A percentile compares a stretch with the other conserved stretches of the same genome.
phyloP scores from a whole-genome alignment of 1,284 basidiomycete genomes.

The Heterobasidion parviporum region DNA sequence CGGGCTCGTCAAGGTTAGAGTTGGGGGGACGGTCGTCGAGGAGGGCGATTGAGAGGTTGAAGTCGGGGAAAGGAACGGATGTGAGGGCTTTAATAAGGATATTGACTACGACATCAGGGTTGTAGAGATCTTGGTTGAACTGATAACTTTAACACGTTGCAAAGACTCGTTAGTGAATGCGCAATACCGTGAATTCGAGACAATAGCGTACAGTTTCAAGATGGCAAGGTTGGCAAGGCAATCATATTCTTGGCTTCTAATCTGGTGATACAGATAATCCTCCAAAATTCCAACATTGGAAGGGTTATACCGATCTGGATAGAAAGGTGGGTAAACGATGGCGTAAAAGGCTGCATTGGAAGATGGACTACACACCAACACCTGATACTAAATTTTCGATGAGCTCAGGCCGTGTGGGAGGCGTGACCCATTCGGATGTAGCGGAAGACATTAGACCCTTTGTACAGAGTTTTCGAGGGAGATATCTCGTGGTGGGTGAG shows the following conservation, averaged over 20 bases:
- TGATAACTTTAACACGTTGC: conserved; percentile 67
- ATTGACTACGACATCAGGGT: conserved; percentile 88
- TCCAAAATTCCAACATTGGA: conserved; percentile 88
- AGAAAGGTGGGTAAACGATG: neutral
- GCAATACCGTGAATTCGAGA: neutral
- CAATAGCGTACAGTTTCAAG: conserved; percentile 59
- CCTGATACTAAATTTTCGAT: conserved; percentile 90
- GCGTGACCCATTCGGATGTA: conserved; percentile 58
- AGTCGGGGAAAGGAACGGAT: conserved; percentile 80
- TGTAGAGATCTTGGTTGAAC: conserved; percentile 91
- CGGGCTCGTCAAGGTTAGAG: conserved; percentile 66
- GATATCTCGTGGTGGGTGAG: neutral
- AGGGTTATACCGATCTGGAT: conserved; percentile 89
- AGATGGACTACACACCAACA: conserved; percentile 56
- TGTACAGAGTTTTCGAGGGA: neutral
- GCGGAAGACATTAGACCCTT: conserved; percentile 24
- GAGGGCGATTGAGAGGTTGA: conserved; percentile 87
- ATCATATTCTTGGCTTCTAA: conserved; percentile 86
- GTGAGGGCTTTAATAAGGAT: conserved; percentile 91
- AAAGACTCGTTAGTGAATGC: neutral
- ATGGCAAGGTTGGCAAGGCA: conserved; percentile 89
- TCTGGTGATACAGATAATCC: conserved; percentile 92
- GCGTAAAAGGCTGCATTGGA: conserved; percentile 6
- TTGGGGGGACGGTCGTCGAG: conserved; percentile 67
- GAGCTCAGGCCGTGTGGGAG: conserved; percentile 70